These are phyloP conservation scores for Periconia macrospinosa DNA, from an alignment of 2,329 filamentous ascomycete species.

Conservation along the genomic window DNA sequence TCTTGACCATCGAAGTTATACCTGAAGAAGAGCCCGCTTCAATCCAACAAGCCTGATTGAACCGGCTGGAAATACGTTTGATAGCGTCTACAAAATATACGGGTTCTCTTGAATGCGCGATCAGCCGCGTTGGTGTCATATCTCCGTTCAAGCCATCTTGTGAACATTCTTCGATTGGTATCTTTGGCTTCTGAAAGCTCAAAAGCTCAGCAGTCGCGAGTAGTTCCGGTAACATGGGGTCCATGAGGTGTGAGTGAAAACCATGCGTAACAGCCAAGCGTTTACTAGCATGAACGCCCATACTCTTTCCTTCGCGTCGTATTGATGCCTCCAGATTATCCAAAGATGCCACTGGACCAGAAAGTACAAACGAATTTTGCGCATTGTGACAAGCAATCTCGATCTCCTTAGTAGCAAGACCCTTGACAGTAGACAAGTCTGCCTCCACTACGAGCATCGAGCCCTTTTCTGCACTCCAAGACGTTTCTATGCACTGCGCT, in stretches of 20 bases:
- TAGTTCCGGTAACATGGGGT: background rate
- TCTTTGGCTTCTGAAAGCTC: background rate
- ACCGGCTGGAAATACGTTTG: background rate
- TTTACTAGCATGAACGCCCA: background rate
- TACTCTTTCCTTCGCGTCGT: background rate
- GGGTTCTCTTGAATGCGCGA: background rate
- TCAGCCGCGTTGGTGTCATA: background rate
- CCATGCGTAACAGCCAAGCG: background rate
- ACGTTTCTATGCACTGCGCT: background rate
- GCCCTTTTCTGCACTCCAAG: background rate
- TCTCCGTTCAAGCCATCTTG: background rate
- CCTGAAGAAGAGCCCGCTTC: background rate
- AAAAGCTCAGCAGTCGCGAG: background rate
- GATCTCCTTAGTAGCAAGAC: background rate
- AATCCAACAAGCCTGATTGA: background rate
- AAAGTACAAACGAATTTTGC: background rate
- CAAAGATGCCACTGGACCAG: too few species aligned
- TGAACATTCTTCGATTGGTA: background rate
- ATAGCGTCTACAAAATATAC: background rate
- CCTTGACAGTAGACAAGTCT: background rate
- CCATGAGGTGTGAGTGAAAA: background rate
- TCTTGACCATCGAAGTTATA: background rate
- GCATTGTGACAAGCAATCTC: background rate
- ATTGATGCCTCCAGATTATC: background rate
- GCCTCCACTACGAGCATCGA: background rate